phyloP scores from a whole-genome alignment of 2,329 filamentous ascomycete species.

The Fusarium kyushuense region DNA sequence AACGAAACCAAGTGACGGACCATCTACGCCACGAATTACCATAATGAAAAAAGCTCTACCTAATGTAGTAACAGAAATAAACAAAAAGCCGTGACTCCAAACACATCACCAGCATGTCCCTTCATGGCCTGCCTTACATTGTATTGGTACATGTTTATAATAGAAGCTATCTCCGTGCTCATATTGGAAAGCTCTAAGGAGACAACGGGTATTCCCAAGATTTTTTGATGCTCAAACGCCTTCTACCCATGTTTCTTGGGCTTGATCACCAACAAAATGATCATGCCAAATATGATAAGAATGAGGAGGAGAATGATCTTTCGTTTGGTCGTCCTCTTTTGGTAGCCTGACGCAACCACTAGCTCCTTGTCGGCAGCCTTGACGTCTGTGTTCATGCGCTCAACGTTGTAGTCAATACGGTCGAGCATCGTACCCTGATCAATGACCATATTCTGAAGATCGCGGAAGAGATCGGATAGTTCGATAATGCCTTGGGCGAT shows the following conservation, averaged over 20 bases:
- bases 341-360: slow-evolving; percentile 87
- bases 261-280: slow-evolving; percentile 86
- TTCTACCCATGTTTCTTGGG: slow-evolving; percentile 67
- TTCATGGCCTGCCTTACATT: slow-evolving; percentile 48
- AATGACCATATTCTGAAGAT: slow-evolving; percentile 95
- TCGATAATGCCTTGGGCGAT: slow-evolving; percentile 99
- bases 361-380: slow-evolving; percentile 94
- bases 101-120: slow-evolving; percentile 41
- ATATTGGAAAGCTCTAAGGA: neutral
- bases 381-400: slow-evolving; percentile 92
- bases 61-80: slow-evolving; percentile 32
- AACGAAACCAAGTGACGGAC: slow-evolving; percentile 10
- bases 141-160: slow-evolving; percentile 49
- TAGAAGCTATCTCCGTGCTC: slow-evolving; percentile 21
- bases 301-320: slow-evolving; percentile 93
- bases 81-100: slow-evolving; percentile 48
- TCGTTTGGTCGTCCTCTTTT: slow-evolving; percentile 87
- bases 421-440: slow-evolving; percentile 92
- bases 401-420: slow-evolving; percentile 97
- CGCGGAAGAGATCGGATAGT: slow-evolving; percentile 94
- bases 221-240: slow-evolving; percentile 18
- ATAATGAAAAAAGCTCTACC: slow-evolving; percentile 34
- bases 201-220: slow-evolving; percentile 34
- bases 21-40: neutral
- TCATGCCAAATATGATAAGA: slow-evolving; percentile 84